Base-by-base conservation (phyloP, 73 alveolate species). In the Paramecium sexaurelia region DNA sequence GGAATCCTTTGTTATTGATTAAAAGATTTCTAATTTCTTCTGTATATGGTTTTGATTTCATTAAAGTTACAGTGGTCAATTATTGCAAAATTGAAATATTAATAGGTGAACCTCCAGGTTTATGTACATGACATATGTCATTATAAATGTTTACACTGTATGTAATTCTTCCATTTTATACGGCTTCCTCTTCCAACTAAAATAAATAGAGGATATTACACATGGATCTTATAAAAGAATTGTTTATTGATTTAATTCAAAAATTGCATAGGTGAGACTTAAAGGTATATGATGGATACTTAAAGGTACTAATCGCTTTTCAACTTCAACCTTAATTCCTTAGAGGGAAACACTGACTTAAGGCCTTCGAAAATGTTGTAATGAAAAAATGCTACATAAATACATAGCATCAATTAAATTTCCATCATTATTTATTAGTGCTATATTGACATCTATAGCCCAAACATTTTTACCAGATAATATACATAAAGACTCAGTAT, bases 221-320 rank as follows among this genome's bases (percentile, higher is more conserved):
- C 33, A 29, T 55, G 90, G 90, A 26, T 78, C 90, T 19, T 41
- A 43, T 41, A 45, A 24, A 13, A 78, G 29, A 78, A 41, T 29
- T 2, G 90, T 39, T 43, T 78, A 40, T 36, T 78, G 45, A 24
- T 88, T 69, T 7, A n/a, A 27, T 22, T 94, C 93, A 26, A 95
- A 40, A 29, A 94, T 87, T 39, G 92, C 91, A 66, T 92, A 95
- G 27, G 97, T 95, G 8, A 95, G 55, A 57, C 96, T 88, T 20
- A 95, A 73, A 27, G 98, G 98, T 55, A 95, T 92, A 39, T 95
- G 98, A 91, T 95, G 98, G 24, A 95, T 96, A 90, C 93, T 94
- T 43, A 95, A 33, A 27, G 92, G 91, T 57, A 88, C 91, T 55
- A 92, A 92, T 45, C 92, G 92, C 90, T 94, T 90, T 5, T 87